These are phyloP conservation scores for Taphrina confusa DNA, from an alignment of 1,139 yeast genomes.

Conservation along the genomic window DNA sequence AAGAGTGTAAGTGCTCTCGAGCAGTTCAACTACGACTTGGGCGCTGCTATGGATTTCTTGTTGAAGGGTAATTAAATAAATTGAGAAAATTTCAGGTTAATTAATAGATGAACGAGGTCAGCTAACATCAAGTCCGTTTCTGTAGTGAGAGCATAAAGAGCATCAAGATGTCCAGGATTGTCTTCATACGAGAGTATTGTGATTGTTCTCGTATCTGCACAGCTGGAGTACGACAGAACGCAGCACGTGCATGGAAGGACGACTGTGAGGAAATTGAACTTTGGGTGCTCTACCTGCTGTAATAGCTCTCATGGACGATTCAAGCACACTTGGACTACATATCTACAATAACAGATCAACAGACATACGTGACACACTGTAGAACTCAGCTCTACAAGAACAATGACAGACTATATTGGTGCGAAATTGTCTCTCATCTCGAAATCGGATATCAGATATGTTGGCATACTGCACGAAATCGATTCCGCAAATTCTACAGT, in stretches of 20 bases:
- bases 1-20: conserved; percentile 70
- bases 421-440: conserved; percentile 88
- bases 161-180: too few species aligned
- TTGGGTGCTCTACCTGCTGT: too few species aligned
- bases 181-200: too few species aligned
- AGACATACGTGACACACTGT: too few species aligned
- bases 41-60: conserved; percentile 79
- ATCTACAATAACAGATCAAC: too few species aligned
- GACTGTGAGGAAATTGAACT: conserved; percentile 3
- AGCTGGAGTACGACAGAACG: conserved; percentile 1
- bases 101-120: too few species aligned
- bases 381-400: too few species aligned
- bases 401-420: conserved; percentile 75
- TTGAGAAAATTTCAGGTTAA: too few species aligned
- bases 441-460: conserved; percentile 81
- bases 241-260: not conserved
- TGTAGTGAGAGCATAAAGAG: too few species aligned
- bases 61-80: conserved; percentile 53
- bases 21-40: conserved; percentile 70
- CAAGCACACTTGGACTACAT: too few species aligned
- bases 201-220: too few species aligned
- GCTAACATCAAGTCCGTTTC: too few species aligned
- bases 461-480: conserved; percentile 81
- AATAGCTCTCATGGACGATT: not conserved
- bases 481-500: conserved; percentile 92